phyloP scores from a whole-genome alignment of 2,329 filamentous ascomycete genomes.

The Blastomyces parvus region DNA sequence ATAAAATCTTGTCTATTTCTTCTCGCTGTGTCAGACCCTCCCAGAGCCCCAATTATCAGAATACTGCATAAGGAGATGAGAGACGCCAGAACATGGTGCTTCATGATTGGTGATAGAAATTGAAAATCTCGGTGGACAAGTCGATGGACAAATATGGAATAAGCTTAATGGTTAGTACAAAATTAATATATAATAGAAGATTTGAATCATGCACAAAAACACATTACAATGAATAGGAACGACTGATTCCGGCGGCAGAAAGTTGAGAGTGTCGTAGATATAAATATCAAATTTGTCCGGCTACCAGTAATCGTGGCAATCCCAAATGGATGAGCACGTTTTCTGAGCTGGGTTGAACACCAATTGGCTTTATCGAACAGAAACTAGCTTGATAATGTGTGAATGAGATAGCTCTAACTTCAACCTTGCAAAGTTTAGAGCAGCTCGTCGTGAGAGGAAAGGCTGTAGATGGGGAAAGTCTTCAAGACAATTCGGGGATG shows the following conservation, averaged over 20 bases:
- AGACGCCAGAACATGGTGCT: neutral
- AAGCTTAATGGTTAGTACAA: neutral
- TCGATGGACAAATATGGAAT: neutral
- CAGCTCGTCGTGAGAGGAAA: neutral
- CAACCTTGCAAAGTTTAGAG: neutral
- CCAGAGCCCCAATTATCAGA: neutral
- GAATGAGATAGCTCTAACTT: neutral
- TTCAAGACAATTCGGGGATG: neutral
- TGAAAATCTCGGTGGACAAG: neutral
- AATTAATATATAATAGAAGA: neutral
- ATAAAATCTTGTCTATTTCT: conserved; percentile 1
- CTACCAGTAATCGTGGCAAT: neutral
- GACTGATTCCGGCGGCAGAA: neutral
- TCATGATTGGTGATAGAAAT: neutral
- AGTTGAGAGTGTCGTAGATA: neutral
- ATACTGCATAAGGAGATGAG: neutral
- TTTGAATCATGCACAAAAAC: neutral
- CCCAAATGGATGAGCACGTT: neutral
- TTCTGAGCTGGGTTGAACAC: neutral
- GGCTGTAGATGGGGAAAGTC: neutral
- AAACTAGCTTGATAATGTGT: neutral
- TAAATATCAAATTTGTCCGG: neutral
- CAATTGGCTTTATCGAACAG: neutral
- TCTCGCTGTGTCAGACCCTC: neutral
- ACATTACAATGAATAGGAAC: neutral